A percentile compares a stretch with the other conserved stretches of the same genome.
phyloP scores from a whole-genome alignment of 345 rosid species.

The Cardiospermum halicacabum region DNA sequence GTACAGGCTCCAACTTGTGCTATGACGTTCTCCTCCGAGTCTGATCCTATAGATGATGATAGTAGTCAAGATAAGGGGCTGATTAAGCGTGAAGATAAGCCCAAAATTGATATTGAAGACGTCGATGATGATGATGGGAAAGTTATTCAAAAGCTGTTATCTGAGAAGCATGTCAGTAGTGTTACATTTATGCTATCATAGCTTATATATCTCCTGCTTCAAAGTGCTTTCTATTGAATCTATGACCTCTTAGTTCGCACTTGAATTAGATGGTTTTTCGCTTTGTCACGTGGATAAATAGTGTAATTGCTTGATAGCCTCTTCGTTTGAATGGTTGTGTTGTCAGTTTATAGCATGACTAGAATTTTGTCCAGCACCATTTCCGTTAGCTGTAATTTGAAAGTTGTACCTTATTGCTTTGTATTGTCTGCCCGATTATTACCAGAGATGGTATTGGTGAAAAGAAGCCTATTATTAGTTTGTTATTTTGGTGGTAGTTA shows the following conservation, averaged over 20 bases:
- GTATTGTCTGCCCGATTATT: neutral
- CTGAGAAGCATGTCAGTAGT: conserved; percentile 30
- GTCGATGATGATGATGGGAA: conserved; percentile 33
- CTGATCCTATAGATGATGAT: too few relatives aligned
- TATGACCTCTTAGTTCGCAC: neutral
- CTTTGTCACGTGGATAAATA: neutral
- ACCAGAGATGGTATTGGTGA: neutral
- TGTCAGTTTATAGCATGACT: neutral
- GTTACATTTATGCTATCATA: conserved; percentile 15
- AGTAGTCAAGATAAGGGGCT: too few relatives aligned
- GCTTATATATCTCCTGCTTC: conserved; percentile 1
- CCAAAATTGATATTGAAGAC: too few relatives aligned
- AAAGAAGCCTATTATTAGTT: neutral
- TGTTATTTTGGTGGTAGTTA: conserved; percentile 4
- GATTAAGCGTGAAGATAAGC: too few relatives aligned
- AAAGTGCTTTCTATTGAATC: neutral
- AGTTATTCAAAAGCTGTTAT: conserved; percentile 17
- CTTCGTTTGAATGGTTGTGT: neutral
- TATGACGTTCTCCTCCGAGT: conserved; percentile 44
- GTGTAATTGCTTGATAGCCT: neutral
- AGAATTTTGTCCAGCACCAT: neutral
- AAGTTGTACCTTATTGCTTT: neutral
- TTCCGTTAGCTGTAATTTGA: neutral
- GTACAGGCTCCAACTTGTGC: conserved; percentile 58
- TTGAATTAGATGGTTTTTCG: neutral